phyloP scores from a whole-genome alignment of 148 eudicot species.

The Nepenthes mirabilis region DNA sequence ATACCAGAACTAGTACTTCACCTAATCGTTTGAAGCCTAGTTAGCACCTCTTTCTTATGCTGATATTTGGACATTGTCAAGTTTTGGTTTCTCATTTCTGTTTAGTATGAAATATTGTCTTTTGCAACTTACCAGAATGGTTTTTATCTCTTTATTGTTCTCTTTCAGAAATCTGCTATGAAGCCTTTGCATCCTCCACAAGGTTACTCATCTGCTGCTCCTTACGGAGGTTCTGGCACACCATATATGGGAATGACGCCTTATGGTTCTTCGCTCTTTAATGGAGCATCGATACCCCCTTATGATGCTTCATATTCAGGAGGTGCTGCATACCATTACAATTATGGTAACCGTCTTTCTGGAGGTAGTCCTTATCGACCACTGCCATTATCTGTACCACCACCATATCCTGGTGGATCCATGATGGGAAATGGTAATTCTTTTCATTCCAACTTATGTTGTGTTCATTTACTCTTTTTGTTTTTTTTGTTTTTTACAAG shows the following conservation, averaged over 20 bases:
- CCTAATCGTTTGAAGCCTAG: too few species aligned
- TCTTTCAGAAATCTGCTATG: slow-evolving; percentile 61
- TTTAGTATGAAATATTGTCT: background rate
- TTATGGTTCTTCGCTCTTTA: slow-evolving; percentile 70
- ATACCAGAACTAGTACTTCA: too few species aligned
- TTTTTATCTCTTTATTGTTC: background rate
- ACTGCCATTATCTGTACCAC: slow-evolving; percentile 53
- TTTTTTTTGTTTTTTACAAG: background rate
- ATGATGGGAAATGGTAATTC: slow-evolving; percentile 60
- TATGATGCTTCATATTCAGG: slow-evolving; percentile 76
- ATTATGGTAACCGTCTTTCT: slow-evolving; percentile 53
- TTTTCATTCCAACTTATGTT: background rate
- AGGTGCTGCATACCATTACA: slow-evolving; percentile 67
- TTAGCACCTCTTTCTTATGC: too few species aligned
- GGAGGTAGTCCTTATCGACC: slow-evolving; percentile 90
- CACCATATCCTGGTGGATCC: slow-evolving; percentile 68
- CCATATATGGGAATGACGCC: slow-evolving; percentile 82
- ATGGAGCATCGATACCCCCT: slow-evolving; percentile 64
- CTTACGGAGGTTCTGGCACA: slow-evolving; percentile 78
- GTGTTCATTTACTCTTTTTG: background rate
- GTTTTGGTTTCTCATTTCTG: background rate
- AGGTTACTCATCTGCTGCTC: slow-evolving; percentile 43
- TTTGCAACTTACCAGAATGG: background rate
- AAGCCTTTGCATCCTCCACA: slow-evolving; percentile 63
- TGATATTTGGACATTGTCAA: background rate